Conservation (phyloP, 108 stramenopile genomes). For the Cyclotella sp. region DNA sequence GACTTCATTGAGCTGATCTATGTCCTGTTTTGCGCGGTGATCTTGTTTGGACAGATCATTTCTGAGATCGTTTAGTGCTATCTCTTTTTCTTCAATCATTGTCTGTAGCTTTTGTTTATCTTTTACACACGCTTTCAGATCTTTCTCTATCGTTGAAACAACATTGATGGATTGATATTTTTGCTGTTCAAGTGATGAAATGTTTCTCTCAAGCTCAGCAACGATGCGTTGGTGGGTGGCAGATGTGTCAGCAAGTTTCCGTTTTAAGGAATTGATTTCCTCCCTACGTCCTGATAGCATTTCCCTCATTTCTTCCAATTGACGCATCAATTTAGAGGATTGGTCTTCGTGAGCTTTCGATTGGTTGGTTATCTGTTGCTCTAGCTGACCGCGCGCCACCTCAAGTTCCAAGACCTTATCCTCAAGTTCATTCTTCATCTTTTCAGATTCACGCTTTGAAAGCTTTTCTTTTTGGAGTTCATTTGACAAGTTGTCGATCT, state of each 20-base stretch:
- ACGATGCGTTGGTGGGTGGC: slow-evolving; percentile 9
- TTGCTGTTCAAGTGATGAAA: slow-evolving; percentile 24
- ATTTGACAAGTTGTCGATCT: slow-evolving; percentile 25
- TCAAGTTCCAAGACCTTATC: slow-evolving; percentile 26
- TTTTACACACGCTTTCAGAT: slow-evolving; percentile 15
- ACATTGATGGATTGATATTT: slow-evolving; percentile 8
- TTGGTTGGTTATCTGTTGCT: slow-evolving; percentile 22
- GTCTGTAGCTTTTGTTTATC: slow-evolving; percentile 32
- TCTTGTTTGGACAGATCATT: neutral
- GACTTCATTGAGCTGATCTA: slow-evolving; percentile 14
- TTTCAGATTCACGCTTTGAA: slow-evolving; percentile 28
- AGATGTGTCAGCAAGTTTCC: slow-evolving; percentile 14
- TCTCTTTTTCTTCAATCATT: slow-evolving; percentile 29
- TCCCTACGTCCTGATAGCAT: slow-evolving; percentile 13
- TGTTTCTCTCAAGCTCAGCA: slow-evolving; percentile 11
- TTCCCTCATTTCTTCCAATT: slow-evolving; percentile 31
- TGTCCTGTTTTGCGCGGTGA: slow-evolving; percentile 12
- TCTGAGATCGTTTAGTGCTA: slow-evolving; percentile 6
- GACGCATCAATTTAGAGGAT: neutral
- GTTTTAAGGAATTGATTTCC: slow-evolving; percentile 21
- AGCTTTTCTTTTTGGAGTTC: slow-evolving; percentile 20
- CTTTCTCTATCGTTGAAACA: slow-evolving; percentile 17
- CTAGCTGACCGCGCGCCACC: slow-evolving; percentile 21
- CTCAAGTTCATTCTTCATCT: slow-evolving; percentile 26
- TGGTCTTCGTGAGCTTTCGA: slow-evolving; percentile 14